A percentile compares a stretch with the other conserved stretches of the same genome.
Evolutionary conservation across 2,329 filamentous ascomycete species (phyloP).

Genomic region (Hypoxylon sp.): DNA sequence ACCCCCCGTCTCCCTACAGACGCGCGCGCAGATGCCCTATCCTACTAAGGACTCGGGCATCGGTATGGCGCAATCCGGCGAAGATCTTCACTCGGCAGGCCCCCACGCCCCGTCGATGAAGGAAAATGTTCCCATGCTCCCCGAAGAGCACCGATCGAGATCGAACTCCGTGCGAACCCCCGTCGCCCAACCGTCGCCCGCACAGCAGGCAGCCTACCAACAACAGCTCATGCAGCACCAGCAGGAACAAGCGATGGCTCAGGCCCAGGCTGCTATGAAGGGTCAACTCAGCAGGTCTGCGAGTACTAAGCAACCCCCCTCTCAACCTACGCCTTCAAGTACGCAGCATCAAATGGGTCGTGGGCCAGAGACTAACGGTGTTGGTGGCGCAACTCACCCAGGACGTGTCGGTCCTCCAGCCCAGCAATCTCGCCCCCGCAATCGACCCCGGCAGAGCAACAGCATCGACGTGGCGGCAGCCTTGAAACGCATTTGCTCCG

Average conservation of each 20-base stretch:
- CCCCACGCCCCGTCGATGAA: conserved; percentile 61
- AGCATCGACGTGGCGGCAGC: conserved; percentile 84
- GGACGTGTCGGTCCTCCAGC: conserved; percentile 54
- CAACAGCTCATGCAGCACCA: conserved; percentile 80
- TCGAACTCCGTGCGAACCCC: conserved; percentile 73
- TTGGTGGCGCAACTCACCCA: conserved; percentile 47
- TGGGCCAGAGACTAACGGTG: conserved; percentile 49
- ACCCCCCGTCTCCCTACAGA: conserved; percentile 76
- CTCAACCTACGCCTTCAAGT: conserved; percentile 63
- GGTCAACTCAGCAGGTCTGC: conserved; percentile 77
- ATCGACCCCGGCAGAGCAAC: conserved; percentile 82
- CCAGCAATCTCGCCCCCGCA: conserved; percentile 75
- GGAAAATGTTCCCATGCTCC: conserved; percentile 69
- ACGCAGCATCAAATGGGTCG: conserved; percentile 60
- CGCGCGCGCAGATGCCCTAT: conserved; percentile 68
- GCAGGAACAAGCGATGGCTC: conserved; percentile 84
- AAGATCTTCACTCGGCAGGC: conserved; percentile 62
- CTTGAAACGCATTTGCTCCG: conserved; percentile 88
- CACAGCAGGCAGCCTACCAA: conserved; percentile 65
- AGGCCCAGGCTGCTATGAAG: conserved; percentile 81
- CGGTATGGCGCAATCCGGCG: conserved; percentile 68
- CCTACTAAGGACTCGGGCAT: conserved; percentile 72
- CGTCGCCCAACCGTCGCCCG: conserved; percentile 55
- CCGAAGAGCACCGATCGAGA: conserved; percentile 74
- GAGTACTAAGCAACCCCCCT: conserved; percentile 74